These are phyloP conservation scores for Chrysoporthe austroafricana DNA, from an alignment of 2,329 filamentous ascomycete genomes.

Conservation along the genomic window DNA sequence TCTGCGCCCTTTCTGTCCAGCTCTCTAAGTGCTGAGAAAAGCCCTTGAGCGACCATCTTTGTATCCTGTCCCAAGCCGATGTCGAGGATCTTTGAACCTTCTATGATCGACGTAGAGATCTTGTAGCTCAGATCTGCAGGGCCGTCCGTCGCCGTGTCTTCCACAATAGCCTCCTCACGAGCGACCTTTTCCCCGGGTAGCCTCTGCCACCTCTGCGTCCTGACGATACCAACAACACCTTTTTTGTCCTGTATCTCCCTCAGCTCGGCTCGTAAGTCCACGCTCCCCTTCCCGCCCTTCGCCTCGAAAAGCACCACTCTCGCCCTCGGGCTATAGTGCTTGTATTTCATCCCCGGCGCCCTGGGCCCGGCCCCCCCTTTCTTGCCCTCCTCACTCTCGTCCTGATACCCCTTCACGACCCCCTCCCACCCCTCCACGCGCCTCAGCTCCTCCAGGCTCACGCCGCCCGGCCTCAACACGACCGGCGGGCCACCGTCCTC, in stretches of 20 bases:
- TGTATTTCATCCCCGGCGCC: slow-evolving; percentile 98
- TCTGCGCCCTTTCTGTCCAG: slow-evolving; percentile 80
- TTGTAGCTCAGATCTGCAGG: slow-evolving; percentile 41
- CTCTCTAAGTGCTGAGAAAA: slow-evolving; percentile 86
- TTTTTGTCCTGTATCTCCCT: slow-evolving; percentile 34
- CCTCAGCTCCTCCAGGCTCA: slow-evolving; percentile 80
- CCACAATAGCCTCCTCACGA: slow-evolving; percentile 30
- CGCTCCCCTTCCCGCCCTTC: slow-evolving; percentile 39
- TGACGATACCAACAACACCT: slow-evolving; percentile 54
- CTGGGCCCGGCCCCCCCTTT: slow-evolving; percentile 59
- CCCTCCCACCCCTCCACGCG: slow-evolving; percentile 79
- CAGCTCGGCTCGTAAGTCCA: slow-evolving; percentile 42
- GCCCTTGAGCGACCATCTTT: slow-evolving; percentile 76
- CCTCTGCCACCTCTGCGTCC: slow-evolving; percentile 57
- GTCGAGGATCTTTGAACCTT: slow-evolving; percentile 60
- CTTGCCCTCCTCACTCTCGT: slow-evolving; percentile 63
- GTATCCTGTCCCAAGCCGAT: slow-evolving; percentile 73
- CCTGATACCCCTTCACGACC: slow-evolving; percentile 77
- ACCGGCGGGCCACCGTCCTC: slow-evolving; percentile 65
- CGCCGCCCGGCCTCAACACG: slow-evolving; percentile 83
- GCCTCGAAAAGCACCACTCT: slow-evolving; percentile 81
- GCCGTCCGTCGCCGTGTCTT: slow-evolving; percentile 31
- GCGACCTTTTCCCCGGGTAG: slow-evolving; percentile 45
- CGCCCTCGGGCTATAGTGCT: slow-evolving; percentile 93
- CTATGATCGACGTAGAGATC: slow-evolving; percentile 40